A percentile compares a stretch with the other conserved stretches of the same genome.
phyloP scores from a whole-genome alignment of 805 yeast genomes.

The Metschnikowia gelsemii region DNA sequence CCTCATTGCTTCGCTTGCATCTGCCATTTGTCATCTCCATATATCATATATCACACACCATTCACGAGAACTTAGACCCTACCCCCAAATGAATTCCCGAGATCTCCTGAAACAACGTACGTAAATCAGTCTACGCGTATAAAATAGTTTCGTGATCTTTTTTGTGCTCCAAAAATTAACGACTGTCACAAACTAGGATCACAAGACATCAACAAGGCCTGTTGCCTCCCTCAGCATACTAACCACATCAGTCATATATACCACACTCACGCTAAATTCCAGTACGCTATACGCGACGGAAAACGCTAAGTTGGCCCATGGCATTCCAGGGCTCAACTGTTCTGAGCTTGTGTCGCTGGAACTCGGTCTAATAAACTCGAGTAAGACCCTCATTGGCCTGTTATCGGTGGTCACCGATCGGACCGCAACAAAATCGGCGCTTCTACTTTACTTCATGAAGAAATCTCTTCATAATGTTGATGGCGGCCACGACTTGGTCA shows the following conservation, averaged over 20 bases:
- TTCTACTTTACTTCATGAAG: constrained; percentile 50
- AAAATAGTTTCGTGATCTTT: constrained; percentile 5
- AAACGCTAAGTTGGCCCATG: constrained; percentile 42
- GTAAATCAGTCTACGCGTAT: background rate
- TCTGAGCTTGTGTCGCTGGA: constrained; percentile 55
- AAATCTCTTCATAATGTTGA: constrained; percentile 39
- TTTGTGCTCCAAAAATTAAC: background rate
- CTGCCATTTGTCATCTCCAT: constrained; percentile 3
- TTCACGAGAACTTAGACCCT: no score
- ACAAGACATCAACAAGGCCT: background rate
- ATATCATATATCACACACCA: no score
- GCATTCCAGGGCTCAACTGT: constrained; percentile 47
- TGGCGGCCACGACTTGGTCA: constrained; percentile 50
- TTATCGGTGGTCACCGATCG: constrained; percentile 30
- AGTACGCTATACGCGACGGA: constrained; percentile 61
- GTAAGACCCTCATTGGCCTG: constrained; percentile 42
- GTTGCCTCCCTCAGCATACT: background rate
- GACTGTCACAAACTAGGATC: background rate
- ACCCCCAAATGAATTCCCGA: constrained; percentile 12
- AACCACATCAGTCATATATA: constrained; percentile 39
- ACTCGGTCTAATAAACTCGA: constrained; percentile 52
- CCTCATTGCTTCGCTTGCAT: no score
- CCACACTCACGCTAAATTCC: constrained; percentile 53
- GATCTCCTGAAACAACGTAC: constrained; percentile 18
- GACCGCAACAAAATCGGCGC: constrained; percentile 28